A percentile compares a stretch with the other conserved stretches of the same genome.
These are phyloP conservation scores for Entophlyctis helioformis DNA, from an alignment of 192 early-diverging fungal species.

Conservation along the genomic window DNA sequence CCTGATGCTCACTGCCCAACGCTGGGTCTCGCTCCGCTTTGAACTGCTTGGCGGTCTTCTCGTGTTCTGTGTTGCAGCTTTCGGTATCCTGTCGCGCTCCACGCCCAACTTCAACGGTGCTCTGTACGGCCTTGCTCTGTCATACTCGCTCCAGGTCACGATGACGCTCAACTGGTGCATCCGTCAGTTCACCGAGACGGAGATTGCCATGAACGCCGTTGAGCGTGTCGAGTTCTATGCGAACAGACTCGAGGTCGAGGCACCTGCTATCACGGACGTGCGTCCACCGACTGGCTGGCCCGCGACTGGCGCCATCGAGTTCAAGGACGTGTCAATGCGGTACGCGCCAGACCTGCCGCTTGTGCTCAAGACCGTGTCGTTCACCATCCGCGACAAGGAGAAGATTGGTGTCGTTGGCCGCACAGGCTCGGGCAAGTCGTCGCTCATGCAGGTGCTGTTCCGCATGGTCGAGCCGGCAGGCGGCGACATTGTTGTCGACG, in stretches of 20 bases:
- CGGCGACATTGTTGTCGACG: too few species aligned
- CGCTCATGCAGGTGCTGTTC: too few species aligned
- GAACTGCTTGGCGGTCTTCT: constrained; percentile 13
- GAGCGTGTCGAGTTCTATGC: constrained; percentile 39
- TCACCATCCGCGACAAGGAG: constrained; percentile 4
- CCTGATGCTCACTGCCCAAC: constrained; percentile 9
- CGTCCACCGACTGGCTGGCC: constrained; percentile 8
- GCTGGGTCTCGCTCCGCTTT: constrained; percentile 21
- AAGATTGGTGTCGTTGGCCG: constrained; percentile 20
- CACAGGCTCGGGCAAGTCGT: too few species aligned
- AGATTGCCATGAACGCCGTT: constrained; percentile 46
- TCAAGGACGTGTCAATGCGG: constrained; percentile 5
- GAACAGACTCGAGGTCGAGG: constrained; percentile 18
- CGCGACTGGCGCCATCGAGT: constrained; percentile 1
- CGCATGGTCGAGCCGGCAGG: too few species aligned
- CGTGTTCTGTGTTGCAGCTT: too few species aligned
- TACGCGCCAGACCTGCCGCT: constrained; percentile 16
- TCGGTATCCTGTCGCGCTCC: too few species aligned
- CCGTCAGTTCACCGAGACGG: constrained; percentile 56
- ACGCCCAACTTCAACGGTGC: constrained; percentile 45
- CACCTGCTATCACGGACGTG: constrained; percentile 17
- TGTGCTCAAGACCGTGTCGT: constrained; percentile 10
- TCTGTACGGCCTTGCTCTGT: constrained; percentile 18
- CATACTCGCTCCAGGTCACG: constrained; percentile 38
- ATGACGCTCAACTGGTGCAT: constrained; percentile 69